Evolutionary conservation across 192 early-diverging fungal species (phyloP).

Genomic region (Ramicandelaber brevisporus): DNA sequence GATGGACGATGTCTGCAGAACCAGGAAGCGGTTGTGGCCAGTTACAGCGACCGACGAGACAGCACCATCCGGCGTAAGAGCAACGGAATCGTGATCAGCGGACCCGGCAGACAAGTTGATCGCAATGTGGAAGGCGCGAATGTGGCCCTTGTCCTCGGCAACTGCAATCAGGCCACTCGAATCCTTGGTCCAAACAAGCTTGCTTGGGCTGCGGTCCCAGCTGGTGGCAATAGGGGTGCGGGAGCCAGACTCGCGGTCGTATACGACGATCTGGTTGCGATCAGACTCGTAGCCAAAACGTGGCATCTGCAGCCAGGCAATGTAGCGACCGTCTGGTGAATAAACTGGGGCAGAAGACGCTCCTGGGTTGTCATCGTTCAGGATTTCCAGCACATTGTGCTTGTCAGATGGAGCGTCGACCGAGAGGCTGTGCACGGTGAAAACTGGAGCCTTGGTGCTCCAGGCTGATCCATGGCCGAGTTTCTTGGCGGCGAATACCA

Average conservation of each 20-base stretch:
- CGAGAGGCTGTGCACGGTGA: too few relatives aligned
- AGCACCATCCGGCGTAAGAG: constrained; percentile 13
- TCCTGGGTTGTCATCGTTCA: constrained; percentile 24
- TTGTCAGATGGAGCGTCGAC: too few relatives aligned
- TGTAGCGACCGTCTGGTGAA: constrained; percentile 26
- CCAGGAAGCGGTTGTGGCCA: constrained; percentile 5
- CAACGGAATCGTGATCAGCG: constrained; percentile 10
- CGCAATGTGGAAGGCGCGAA: constrained; percentile 24
- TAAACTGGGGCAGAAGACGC: constrained; percentile 34
- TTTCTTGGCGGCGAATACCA: constrained; percentile 49
- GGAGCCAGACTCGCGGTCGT: constrained; percentile 5
- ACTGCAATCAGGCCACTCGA: constrained; percentile 21
- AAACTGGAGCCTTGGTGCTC: constrained; percentile 50
- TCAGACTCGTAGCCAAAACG: constrained; percentile 48
- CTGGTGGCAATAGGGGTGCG: constrained; percentile 8
- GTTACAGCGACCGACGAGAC: constrained; percentile 9
- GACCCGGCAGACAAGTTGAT: constrained; percentile 14
- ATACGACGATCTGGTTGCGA: constrained; percentile 37
- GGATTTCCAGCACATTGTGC: too few relatives aligned
- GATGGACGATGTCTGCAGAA: constrained; percentile 12
- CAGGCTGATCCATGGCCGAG: constrained; percentile 35
- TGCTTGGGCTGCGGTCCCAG: constrained; percentile 26
- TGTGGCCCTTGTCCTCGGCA: constrained; percentile 30
- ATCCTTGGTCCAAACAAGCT: constrained; percentile 30
- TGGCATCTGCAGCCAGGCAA: constrained; percentile 55